Evolutionary conservation across 179 eudicot species (phyloP).

Genomic region (Beta corolliflora): DNA sequence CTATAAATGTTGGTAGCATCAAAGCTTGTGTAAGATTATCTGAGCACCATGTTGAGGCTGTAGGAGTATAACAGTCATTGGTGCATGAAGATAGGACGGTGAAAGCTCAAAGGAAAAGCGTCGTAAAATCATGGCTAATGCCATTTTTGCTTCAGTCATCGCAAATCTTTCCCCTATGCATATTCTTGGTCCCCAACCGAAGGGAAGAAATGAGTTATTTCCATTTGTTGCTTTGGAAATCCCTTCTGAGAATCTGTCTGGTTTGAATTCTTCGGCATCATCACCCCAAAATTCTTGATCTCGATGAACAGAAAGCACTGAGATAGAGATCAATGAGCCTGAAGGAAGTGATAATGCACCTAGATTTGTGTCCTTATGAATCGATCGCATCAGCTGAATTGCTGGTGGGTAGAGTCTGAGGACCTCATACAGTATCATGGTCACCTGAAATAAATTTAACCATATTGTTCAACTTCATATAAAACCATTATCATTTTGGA

Average conservation of each 20-base stretch:
- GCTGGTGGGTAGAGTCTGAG: slow-evolving; percentile 36
- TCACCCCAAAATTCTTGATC: slow-evolving; percentile 31
- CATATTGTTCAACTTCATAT: not conserved
- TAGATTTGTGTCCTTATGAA: slow-evolving; percentile 26
- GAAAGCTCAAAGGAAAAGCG: slow-evolving; percentile 35
- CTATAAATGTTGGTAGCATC: not conserved
- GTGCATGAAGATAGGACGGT: slow-evolving; percentile 33
- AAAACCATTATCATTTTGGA: too few relatives aligned
- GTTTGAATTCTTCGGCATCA: slow-evolving; percentile 33
- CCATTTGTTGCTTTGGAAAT: slow-evolving; percentile 31
- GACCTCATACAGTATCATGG: slow-evolving; percentile 39
- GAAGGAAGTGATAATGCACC: slow-evolving; percentile 28
- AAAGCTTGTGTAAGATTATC: slow-evolving; percentile 28
- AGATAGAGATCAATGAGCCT: slow-evolving; percentile 14
- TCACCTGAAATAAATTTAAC: slow-evolving; percentile 22
- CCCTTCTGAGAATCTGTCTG: slow-evolving; percentile 35
- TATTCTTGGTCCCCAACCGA: slow-evolving; percentile 36
- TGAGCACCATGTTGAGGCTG: slow-evolving; percentile 38
- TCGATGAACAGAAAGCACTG: slow-evolving; percentile 18
- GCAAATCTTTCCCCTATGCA: slow-evolving; percentile 36
- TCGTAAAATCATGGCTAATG: slow-evolving; percentile 31
- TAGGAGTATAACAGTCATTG: slow-evolving; percentile 24
- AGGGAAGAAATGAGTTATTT: slow-evolving; percentile 30
- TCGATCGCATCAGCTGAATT: slow-evolving; percentile 12
- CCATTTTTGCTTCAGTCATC: slow-evolving; percentile 31